Evolutionary conservation across 768 basidiomycete species (phyloP).

Genomic region (Lactarius sp.): DNA sequence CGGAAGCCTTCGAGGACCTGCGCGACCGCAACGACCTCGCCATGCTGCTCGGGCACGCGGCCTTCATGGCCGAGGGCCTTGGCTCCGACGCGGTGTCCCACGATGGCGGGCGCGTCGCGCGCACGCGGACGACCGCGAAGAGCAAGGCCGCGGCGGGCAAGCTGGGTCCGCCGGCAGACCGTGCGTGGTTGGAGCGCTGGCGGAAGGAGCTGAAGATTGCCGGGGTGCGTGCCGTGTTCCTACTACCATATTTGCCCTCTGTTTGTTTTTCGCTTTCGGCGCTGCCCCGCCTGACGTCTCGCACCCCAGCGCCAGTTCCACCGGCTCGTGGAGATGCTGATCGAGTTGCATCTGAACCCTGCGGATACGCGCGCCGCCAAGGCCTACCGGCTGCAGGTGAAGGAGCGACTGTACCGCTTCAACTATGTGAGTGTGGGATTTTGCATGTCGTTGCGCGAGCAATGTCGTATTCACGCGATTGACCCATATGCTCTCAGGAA

Average conservation of each 20-base stretch:
- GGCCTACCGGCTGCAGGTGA: constrained; percentile 85
- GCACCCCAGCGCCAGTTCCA: constrained; percentile 80
- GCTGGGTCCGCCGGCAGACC: constrained; percentile 74
- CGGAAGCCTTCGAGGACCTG: constrained; percentile 95
- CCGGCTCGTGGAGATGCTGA: constrained; percentile 87
- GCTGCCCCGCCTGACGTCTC: not conserved
- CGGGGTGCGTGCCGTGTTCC: too few species aligned
- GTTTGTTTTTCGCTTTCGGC: not conserved
- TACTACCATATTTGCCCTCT: too few species aligned
- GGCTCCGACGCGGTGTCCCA: constrained; percentile 35
- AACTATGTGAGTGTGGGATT: constrained; percentile 71
- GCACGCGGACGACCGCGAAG: constrained; percentile 27
- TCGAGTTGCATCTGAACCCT: constrained; percentile 64
- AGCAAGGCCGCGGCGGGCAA: constrained; percentile 42
- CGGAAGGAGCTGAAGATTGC: constrained; percentile 86
- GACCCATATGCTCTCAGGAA: constrained; percentile 50
- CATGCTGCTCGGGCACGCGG: constrained; percentile 60
- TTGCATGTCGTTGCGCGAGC: not conserved
- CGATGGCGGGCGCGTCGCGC: constrained; percentile 38
- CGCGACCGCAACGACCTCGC: constrained; percentile 87
- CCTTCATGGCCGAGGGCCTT: constrained; percentile 70
- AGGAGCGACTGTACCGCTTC: constrained; percentile 91
- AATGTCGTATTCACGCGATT: not conserved
- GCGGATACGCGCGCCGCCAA: constrained; percentile 48
- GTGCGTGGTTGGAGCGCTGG: constrained; percentile 73